phyloP scores from a whole-genome alignment of 1,284 basidiomycete genomes.

The Moesziomyces aphidis region DNA sequence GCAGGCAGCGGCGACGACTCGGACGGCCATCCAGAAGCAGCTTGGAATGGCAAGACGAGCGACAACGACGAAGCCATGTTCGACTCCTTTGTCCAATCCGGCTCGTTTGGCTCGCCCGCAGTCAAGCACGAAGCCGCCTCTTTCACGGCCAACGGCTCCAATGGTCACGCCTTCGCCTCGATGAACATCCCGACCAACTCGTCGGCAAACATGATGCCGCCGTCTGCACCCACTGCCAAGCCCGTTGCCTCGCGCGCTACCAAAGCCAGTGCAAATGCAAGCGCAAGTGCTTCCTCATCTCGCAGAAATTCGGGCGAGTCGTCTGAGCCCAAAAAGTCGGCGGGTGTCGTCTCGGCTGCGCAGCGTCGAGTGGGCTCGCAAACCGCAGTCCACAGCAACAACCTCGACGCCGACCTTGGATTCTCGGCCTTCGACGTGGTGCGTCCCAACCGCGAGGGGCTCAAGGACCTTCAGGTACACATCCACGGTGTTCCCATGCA shows the following conservation, averaged over 20 bases:
- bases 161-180: constrained; percentile 25
- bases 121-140: constrained; percentile 15
- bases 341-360: constrained; percentile 16
- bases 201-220: constrained; percentile 38
- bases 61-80: constrained; percentile 63
- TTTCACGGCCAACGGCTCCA: constrained; percentile 15
- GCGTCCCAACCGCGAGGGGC: constrained; percentile 49
- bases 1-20: constrained; percentile 48
- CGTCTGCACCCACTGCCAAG: constrained; percentile 14
- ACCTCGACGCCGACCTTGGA: constrained; percentile 57
- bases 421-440: constrained; percentile 56
- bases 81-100: constrained; percentile 58
- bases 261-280: constrained; percentile 12
- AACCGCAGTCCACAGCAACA: constrained; percentile 53
- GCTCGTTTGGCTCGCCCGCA: constrained; percentile 50
- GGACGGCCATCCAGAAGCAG: constrained; percentile 18
- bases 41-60: constrained; percentile 30
- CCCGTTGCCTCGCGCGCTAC: constrained; percentile 1
- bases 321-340: constrained; percentile 31
- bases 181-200: constrained; percentile 28
- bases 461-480: constrained; percentile 69
- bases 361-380: constrained; percentile 37
- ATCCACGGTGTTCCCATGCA: constrained; percentile 84
- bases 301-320: constrained; percentile 51
- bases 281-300: constrained; percentile 36